phyloP scores from a whole-genome alignment of 495 filamentous ascomycete species.

The Talaromyces proteolyticus region DNA sequence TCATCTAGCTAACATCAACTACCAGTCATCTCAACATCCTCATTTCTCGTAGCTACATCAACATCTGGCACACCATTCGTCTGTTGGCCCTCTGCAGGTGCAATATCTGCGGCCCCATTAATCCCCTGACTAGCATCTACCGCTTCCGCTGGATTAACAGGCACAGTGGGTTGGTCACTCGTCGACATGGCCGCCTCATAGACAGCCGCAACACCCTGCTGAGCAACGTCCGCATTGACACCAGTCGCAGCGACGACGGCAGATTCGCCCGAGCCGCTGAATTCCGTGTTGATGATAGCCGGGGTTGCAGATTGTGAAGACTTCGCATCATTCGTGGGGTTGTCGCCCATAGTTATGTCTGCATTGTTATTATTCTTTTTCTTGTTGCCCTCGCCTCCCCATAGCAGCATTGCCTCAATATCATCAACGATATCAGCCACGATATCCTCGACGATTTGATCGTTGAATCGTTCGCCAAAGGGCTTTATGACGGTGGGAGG shows the following conservation, averaged over 20 bases:
- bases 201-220: slow-evolving; percentile 2
- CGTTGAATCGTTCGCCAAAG: slow-evolving; percentile 76
- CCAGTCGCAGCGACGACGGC: slow-evolving; percentile 2
- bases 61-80: no score
- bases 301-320: neutral
- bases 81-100: no score
- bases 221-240: slow-evolving; percentile 1
- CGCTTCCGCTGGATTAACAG: neutral
- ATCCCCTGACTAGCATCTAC: neutral
- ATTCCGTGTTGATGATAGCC: slow-evolving; percentile 1
- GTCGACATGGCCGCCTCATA: slow-evolving; percentile 4
- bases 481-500: slow-evolving; percentile 33
- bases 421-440: slow-evolving; percentile 90
- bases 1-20: no score
- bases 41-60: no score
- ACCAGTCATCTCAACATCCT: slow-evolving; percentile 35
- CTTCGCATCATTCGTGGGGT: neutral
- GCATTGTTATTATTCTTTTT: slow-evolving; percentile 18
- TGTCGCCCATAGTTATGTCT: neutral
- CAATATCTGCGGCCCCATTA: no score
- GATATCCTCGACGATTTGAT: slow-evolving; percentile 94
- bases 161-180: neutral
- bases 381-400: slow-evolving; percentile 33
- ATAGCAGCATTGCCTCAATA: slow-evolving; percentile 56
- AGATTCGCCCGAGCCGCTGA: neutral